phyloP scores from a whole-genome alignment of 2,329 filamentous ascomycete genomes.

The Beauveria sp. region DNA sequence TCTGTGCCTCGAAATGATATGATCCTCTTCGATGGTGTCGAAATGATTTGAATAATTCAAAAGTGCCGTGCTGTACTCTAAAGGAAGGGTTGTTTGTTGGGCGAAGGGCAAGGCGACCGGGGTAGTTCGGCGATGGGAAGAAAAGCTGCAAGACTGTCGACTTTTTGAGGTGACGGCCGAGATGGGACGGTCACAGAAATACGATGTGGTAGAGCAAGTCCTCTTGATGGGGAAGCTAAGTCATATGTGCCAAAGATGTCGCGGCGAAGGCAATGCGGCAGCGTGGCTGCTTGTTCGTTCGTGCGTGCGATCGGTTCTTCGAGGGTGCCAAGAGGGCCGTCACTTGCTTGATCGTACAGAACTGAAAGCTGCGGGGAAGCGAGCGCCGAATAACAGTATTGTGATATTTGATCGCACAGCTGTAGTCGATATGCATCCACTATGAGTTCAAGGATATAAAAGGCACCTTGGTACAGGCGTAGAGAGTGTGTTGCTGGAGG shows the following conservation, averaged over 20 bases:
- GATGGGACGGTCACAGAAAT: no score
- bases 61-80: not conserved
- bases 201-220: not conserved
- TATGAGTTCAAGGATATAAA: not conserved
- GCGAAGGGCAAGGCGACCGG: not conserved
- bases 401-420: not conserved
- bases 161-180: not conserved
- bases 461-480: not conserved
- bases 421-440: not conserved
- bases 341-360: not conserved
- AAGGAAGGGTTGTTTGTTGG: not conserved
- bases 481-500: not conserved
- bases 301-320: not conserved
- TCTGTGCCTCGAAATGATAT: not conserved
- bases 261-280: not conserved
- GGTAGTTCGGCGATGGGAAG: not conserved
- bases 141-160: not conserved
- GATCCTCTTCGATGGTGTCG: not conserved
- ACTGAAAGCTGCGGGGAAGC: not conserved
- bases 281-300: not conserved
- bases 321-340: not conserved
- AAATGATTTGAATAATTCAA: not conserved
- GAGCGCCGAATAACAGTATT: not conserved
- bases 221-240: not conserved
- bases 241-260: not conserved